These are phyloP conservation scores for Geotrichum carabidarum DNA, from an alignment of 1,139 yeast species.

Conservation along the genomic window DNA sequence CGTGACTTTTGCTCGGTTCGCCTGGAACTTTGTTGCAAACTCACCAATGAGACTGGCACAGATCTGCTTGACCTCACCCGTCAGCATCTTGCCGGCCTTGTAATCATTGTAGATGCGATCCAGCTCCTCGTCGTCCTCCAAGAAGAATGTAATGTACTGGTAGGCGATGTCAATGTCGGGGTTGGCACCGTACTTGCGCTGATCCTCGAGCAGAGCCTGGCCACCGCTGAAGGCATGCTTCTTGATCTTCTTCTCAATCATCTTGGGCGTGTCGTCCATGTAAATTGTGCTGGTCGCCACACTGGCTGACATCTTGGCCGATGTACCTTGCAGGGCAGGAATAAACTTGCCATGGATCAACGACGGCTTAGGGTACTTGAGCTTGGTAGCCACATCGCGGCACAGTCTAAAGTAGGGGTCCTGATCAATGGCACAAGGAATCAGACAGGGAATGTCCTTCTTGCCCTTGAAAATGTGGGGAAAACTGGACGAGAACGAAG, in stretches of 20 bases:
- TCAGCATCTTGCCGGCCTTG: conserved; percentile 72
- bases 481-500: conserved; percentile 93
- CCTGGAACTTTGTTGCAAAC: conserved; percentile 78
- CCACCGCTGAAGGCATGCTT: conserved; percentile 98
- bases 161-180: conserved; percentile 94
- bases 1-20: conserved; percentile 60
- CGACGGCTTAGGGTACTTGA: conserved; percentile 86
- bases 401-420: conserved; percentile 98
- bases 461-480: conserved; percentile 82
- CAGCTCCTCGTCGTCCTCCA: conserved; percentile 80
- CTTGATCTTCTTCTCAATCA: conserved; percentile 89
- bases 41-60: conserved; percentile 77
- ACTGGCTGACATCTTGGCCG: conserved; percentile 96
- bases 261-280: conserved; percentile 91
- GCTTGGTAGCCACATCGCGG: conserved; percentile 93
- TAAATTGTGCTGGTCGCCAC: conserved; percentile 79
- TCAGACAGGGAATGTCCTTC: conserved; percentile 82
- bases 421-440: conserved; percentile 99
- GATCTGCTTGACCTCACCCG: conserved; percentile 89
- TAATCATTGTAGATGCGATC: conserved; percentile 59
- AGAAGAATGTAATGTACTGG: conserved; percentile 86
- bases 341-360: conserved; percentile 91
- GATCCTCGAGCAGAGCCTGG: conserved; percentile 79
- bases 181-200: conserved; percentile 82
- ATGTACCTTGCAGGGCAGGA: conserved; percentile 97